Conservation (phyloP, 345 rosid species). For the Microthlaspi erraticum region DNA sequence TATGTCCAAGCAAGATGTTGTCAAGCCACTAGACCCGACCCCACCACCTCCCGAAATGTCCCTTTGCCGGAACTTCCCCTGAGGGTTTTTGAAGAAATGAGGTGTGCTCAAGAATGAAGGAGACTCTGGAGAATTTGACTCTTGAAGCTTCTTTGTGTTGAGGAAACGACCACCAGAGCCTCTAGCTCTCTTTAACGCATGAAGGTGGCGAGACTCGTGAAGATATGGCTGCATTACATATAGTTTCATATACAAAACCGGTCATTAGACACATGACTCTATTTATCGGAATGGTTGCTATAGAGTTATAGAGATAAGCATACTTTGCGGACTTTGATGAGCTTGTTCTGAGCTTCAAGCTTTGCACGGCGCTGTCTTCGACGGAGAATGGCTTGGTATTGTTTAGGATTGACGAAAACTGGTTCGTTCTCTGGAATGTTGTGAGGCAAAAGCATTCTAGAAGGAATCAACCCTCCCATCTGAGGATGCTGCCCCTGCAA, state of each 20-base stretch:
- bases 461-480: slow-evolving; percentile 50
- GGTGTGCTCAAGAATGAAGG: slow-evolving; percentile 22
- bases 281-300: not conserved
- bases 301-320: not conserved
- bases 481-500: slow-evolving; percentile 53
- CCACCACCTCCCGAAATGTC: slow-evolving; percentile 36
- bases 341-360: slow-evolving; percentile 81
- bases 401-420: slow-evolving; percentile 77
- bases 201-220: slow-evolving; percentile 86
- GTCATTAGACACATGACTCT: slow-evolving; percentile 9
- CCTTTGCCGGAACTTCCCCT: slow-evolving; percentile 18
- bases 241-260: slow-evolving; percentile 3
- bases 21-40: slow-evolving; percentile 49
- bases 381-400: slow-evolving; percentile 82
- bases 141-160: slow-evolving; percentile 59
- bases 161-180: slow-evolving; percentile 87
- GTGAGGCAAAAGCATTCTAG: slow-evolving; percentile 71
- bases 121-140: slow-evolving; percentile 39
- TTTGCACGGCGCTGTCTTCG: slow-evolving; percentile 78
- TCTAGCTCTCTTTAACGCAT: slow-evolving; percentile 79
- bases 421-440: slow-evolving; percentile 64
- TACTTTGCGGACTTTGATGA: slow-evolving; percentile 71
- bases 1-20: slow-evolving; percentile 34
- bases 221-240: slow-evolving; percentile 67
- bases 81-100: slow-evolving; percentile 38